Percentiles rank a stretch among this genome's conserved stretches.
phyloP scores from a whole-genome alignment of 2,329 filamentous ascomycete species.

The Fusarium xyrophilum region DNA sequence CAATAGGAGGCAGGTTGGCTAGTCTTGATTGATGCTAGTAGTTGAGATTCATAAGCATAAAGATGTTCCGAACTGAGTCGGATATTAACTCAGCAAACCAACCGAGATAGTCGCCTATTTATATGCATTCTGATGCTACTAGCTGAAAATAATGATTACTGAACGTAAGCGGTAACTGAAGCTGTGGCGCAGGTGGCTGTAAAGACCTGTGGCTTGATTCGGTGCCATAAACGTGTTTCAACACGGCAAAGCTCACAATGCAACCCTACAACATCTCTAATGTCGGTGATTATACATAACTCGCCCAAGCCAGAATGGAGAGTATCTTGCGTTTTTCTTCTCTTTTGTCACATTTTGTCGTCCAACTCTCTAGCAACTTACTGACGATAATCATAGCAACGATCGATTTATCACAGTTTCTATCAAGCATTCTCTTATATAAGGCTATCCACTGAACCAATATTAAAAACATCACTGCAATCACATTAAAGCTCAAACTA shows the following conservation, averaged over 20 bases:
- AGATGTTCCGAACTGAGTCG: neutral
- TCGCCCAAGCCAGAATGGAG: fast-evolving
- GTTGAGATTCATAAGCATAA: neutral
- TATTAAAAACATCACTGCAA: neutral
- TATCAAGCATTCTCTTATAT: fast-evolving
- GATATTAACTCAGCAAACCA: neutral
- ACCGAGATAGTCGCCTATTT: fast-evolving
- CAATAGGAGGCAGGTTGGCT: fast-evolving
- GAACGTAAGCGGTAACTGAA: neutral
- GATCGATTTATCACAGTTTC: neutral
- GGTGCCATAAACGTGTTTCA: too few relatives aligned
- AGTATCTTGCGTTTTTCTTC: fast-evolving
- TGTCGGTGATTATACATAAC: neutral
- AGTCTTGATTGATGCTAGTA: too few relatives aligned
- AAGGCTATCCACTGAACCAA: fast-evolving
- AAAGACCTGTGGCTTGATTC: neutral
- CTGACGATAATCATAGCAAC: fast-evolving
- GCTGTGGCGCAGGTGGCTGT: neutral
- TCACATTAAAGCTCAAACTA: fast-evolving
- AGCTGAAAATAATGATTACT: neutral
- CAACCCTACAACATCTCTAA: neutral
- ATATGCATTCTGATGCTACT: fast-evolving
- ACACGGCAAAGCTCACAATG: neutral
- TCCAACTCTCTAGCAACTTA: fast-evolving
- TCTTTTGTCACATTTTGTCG: fast-evolving